Conservation (phyloP, 2,329 filamentous ascomycete genomes). For the Moelleriella libera region DNA sequence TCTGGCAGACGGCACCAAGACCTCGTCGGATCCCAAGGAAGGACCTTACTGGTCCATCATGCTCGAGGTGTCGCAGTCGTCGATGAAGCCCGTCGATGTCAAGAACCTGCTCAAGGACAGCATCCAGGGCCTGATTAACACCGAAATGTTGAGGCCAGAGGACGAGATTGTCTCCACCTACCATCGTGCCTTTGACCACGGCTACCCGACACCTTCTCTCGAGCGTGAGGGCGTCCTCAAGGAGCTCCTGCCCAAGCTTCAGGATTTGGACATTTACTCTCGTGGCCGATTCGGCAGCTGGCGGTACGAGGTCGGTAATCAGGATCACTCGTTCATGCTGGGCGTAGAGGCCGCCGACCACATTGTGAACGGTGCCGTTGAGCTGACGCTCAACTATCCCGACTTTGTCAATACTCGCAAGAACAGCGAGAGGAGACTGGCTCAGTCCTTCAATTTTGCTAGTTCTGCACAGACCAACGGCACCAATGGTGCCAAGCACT, state of each 20-base stretch:
- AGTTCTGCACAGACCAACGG: constrained; percentile 19
- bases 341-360: constrained; percentile 87
- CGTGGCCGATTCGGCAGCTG: constrained; percentile 96
- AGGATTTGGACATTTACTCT: constrained; percentile 83
- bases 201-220: constrained; percentile 87
- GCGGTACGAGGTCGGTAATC: constrained; percentile 94
- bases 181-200: constrained; percentile 95
- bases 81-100: constrained; percentile 84
- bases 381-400: constrained; percentile 91
- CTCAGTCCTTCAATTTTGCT: constrained; percentile 28
- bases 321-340: constrained; percentile 96
- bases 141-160: constrained; percentile 78
- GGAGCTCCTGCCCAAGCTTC: constrained; percentile 82
- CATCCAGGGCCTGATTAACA: constrained; percentile 96
- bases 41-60: constrained; percentile 99
- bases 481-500: constrained; percentile 1
- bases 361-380: constrained; percentile 77
- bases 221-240: constrained; percentile 93
- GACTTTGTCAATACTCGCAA: constrained; percentile 79
- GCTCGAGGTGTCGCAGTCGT: constrained; percentile 93
- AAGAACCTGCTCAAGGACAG: constrained; percentile 76
- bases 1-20: constrained; percentile 73
- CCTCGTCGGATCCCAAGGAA: constrained; percentile 57
- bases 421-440: constrained; percentile 36
- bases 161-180: constrained; percentile 98